phyloP scores from a whole-genome alignment of 2,329 filamentous ascomycete species.

The Chaetothyriales sp. region DNA sequence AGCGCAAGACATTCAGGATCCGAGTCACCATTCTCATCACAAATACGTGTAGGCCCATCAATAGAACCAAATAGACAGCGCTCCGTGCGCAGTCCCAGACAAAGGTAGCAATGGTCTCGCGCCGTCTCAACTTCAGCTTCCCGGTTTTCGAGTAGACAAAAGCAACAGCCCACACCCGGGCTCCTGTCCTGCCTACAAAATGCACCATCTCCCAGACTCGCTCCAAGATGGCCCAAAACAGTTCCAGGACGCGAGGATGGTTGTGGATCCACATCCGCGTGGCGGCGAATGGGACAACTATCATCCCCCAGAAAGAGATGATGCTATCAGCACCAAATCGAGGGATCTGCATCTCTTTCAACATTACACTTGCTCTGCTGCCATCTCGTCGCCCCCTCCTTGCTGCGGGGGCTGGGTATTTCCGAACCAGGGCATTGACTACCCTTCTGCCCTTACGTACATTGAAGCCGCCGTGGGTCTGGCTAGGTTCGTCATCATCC shows the following conservation, averaged over 20 bases:
- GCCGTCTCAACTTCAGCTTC: background rate
- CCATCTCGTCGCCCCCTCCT: conserved; percentile 4
- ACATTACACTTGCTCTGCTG: conserved; percentile 6
- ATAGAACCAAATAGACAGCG: background rate
- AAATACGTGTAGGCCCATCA: background rate
- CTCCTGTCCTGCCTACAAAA: conserved; percentile 9
- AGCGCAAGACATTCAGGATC: background rate
- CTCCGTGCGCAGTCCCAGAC: background rate
- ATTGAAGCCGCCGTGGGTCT: background rate
- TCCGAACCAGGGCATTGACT: conserved; percentile 2
- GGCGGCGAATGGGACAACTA: conserved; percentile 10
- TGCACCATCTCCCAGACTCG: conserved; percentile 13
- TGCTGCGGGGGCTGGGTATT: conserved; percentile 4
- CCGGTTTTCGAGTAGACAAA: conserved; percentile 17
- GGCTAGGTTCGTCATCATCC: background rate
- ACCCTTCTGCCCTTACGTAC: background rate
- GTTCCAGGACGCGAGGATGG: conserved; percentile 7
- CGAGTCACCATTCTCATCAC: background rate
- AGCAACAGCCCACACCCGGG: conserved; percentile 8
- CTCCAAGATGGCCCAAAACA: conserved; percentile 5
- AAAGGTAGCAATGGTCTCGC: background rate
- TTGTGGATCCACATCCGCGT: conserved; percentile 13
- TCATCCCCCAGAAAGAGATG: conserved; percentile 5
- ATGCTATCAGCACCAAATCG: conserved; percentile 2
- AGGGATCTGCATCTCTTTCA: conserved; percentile 7